These are phyloP conservation scores for Periconia sp. DNA, from an alignment of 2,329 filamentous ascomycete genomes.

Conservation along the genomic window DNA sequence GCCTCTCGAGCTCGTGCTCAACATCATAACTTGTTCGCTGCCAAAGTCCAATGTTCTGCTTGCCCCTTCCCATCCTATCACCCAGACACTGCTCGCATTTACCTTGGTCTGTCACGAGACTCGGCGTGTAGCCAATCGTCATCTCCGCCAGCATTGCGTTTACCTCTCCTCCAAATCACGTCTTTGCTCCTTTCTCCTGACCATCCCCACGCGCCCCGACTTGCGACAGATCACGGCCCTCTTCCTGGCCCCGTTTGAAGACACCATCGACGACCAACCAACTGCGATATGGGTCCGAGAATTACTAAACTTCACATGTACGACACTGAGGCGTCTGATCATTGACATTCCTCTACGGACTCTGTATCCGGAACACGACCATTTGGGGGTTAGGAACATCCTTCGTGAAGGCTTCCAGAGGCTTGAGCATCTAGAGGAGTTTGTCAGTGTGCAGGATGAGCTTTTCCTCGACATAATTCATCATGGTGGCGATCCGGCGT, in stretches of 20 bases:
- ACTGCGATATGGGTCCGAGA: constrained; percentile 51
- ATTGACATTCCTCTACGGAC: constrained; percentile 57
- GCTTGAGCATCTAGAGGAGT: constrained; percentile 55
- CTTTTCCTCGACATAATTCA: constrained; percentile 45
- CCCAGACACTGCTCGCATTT: constrained; percentile 54
- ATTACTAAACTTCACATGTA: constrained; percentile 51
- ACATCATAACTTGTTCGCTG: constrained; percentile 31
- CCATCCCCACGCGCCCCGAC: constrained; percentile 17
- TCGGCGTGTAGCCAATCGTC: constrained; percentile 48
- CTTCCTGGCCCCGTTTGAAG: constrained; percentile 36
- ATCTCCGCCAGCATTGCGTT: constrained; percentile 55
- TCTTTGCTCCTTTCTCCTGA: constrained; percentile 32
- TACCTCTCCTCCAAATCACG: constrained; percentile 48
- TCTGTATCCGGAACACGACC: constrained; percentile 52
- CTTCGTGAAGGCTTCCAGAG: constrained; percentile 55
- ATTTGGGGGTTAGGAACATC: constrained; percentile 43
- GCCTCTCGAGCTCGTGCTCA: constrained; percentile 36
- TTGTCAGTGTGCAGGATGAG: constrained; percentile 57
- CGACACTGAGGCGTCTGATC: constrained; percentile 53
- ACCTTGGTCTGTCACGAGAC: constrained; percentile 53
- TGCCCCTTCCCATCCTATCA: constrained; percentile 48
- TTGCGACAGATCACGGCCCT: constrained; percentile 47
- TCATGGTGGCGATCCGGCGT: constrained; percentile 30
- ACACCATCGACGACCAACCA: constrained; percentile 51
- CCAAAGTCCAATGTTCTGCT: constrained; percentile 32